A percentile compares a stretch with the other conserved stretches of the same genome.
Evolutionary conservation across 495 filamentous ascomycete species (phyloP).

Genomic region (Evansstolkia leycettana): DNA sequence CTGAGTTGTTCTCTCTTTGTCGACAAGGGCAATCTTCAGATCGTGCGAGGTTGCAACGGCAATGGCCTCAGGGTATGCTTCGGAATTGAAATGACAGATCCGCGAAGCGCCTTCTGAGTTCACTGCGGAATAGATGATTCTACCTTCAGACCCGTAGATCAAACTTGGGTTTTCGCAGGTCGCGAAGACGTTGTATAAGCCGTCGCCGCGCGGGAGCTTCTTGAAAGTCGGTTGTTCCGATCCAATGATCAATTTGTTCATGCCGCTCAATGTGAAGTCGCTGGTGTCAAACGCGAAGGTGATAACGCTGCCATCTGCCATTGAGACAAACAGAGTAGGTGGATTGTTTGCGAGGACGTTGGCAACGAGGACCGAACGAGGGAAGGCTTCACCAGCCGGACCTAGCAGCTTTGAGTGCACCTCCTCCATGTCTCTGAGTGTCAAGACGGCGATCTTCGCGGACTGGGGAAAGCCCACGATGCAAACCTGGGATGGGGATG

Average conservation of each 20-base stretch:
- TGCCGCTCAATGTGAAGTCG: conserved; percentile 48
- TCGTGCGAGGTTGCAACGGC: conserved; percentile 66
- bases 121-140: conserved; percentile 89
- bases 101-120: conserved; percentile 76
- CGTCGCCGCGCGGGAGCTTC: conserved; percentile 51
- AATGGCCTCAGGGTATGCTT: conserved; percentile 69
- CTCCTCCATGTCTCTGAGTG: conserved; percentile 47
- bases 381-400: conserved; percentile 53
- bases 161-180: conserved; percentile 88
- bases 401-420: conserved; percentile 48
- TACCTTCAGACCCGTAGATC: conserved; percentile 78
- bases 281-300: conserved; percentile 61
- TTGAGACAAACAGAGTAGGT: conserved; percentile 78
- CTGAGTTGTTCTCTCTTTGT: conserved; percentile 76
- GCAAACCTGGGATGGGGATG: conserved; percentile 36
- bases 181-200: conserved; percentile 73
- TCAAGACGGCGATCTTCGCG: conserved; percentile 58
- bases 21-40: conserved; percentile 70
- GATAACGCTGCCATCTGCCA: conserved; percentile 86
- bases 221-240: conserved; percentile 74
- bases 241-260: conserved; percentile 75
- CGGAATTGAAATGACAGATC: conserved; percentile 70
- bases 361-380: conserved; percentile 68
- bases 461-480: conserved; percentile 79
- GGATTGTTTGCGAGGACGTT: conserved; percentile 50